phyloP scores from a whole-genome alignment of 371 early-diverging fungal genomes.

The Rhizomucor pusillus region DNA sequence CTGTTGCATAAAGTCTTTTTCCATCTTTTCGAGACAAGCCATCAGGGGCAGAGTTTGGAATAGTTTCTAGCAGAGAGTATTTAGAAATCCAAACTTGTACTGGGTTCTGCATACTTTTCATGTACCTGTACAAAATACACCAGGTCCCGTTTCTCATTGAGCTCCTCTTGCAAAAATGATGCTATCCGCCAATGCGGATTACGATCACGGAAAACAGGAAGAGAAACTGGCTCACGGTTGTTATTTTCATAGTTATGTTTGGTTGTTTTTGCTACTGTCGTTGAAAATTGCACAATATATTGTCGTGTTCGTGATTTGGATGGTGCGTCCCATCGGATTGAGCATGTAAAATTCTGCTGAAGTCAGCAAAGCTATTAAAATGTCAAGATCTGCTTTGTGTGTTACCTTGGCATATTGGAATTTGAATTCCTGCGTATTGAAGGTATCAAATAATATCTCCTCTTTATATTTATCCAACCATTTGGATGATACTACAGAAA shows the following conservation, averaged over 20 bases:
- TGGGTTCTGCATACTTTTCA: too few relatives aligned
- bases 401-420: conserved; percentile 41
- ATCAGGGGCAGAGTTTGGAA: conserved; percentile 50
- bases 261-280: conserved; percentile 1
- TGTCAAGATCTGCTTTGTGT: too few relatives aligned
- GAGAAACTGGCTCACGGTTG: background rate
- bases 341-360: conserved; percentile 26
- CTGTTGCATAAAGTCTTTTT: conserved; percentile 24
- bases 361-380: too few relatives aligned
- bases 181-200: conserved; percentile 47
- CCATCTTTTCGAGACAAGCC: conserved; percentile 38
- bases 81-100: too few relatives aligned
- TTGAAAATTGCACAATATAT: conserved; percentile 27
- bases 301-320: conserved; percentile 24
- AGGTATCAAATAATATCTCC: conserved; percentile 30
- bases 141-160: conserved; percentile 44
- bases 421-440: conserved; percentile 31
- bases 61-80: conserved; percentile 18
- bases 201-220: conserved; percentile 16
- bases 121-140: conserved; percentile 46
- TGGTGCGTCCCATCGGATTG: conserved; percentile 37
- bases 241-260: background rate
- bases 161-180: conserved; percentile 32
- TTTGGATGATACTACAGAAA: conserved; percentile 28
- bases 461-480: conserved; percentile 41